These are phyloP conservation scores for Xylariaceae sp. DNA, from an alignment of 2,329 filamentous ascomycete species.

Conservation along the genomic window DNA sequence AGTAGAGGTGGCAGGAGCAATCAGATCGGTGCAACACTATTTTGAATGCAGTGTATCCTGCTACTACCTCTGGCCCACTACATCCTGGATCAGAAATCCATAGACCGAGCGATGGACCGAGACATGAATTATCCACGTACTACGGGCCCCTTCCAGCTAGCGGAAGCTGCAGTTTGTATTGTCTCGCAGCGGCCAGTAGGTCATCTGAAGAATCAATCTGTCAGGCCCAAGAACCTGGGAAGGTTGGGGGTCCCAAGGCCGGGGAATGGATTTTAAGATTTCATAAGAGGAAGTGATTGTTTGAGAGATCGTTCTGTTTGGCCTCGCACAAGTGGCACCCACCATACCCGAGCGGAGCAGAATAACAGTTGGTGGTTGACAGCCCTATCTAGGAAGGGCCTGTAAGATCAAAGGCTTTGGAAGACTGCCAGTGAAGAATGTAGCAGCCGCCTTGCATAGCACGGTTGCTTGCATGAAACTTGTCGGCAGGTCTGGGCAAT, in stretches of 20 bases:
- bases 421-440: conserved; percentile 8
- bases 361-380: conserved; percentile 16
- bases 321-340: conserved; percentile 21
- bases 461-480: conserved; percentile 11
- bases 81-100: background rate
- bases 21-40: background rate
- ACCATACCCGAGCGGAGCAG: conserved; percentile 7
- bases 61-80: background rate
- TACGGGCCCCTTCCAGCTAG: background rate
- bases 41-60: background rate
- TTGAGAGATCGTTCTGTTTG: conserved; percentile 13
- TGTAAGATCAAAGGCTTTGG: conserved; percentile 16
- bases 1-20: background rate
- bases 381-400: conserved; percentile 12
- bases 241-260: too few species aligned
- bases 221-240: too few species aligned
- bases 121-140: background rate
- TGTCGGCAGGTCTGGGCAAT: too few species aligned
- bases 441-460: conserved; percentile 19
- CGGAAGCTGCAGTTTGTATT: background rate
- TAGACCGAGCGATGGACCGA: background rate
- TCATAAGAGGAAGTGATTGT: conserved; percentile 5
- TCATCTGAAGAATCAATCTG: conserved; percentile 4
- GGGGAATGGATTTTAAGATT: too few species aligned
- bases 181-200: conserved; percentile 1